A percentile compares a stretch with the other conserved stretches of the same genome.
Evolutionary conservation across 441 rosid species (phyloP).

Genomic region (Arabidopsis hybrid): DNA sequence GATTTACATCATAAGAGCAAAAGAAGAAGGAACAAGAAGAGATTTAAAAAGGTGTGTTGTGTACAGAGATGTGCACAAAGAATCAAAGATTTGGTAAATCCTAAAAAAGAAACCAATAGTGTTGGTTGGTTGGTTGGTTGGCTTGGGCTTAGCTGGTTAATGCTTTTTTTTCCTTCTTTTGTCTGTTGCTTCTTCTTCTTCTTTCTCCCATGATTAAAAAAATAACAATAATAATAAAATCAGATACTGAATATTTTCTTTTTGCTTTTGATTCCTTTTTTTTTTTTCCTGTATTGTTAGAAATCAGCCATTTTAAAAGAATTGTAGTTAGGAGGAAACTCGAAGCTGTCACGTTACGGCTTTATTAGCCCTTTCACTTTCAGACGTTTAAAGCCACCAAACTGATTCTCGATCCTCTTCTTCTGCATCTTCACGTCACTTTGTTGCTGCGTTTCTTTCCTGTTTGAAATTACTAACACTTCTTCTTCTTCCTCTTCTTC

Average conservation of each 20-base stretch:
- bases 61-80: conserved; percentile 40
- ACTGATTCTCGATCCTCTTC: conserved; percentile 51
- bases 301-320: conserved; percentile 34
- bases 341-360: conserved; percentile 47
- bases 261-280: conserved; percentile 11
- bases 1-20: conserved; percentile 34
- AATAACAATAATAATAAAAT: conserved; percentile 14
- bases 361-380: conserved; percentile 76
- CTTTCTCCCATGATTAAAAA: conserved; percentile 31
- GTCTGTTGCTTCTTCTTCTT: conserved; percentile 30
- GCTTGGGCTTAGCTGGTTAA: conserved; percentile 23
- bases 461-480: conserved; percentile 40
- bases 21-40: conserved; percentile 28
- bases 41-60: conserved; percentile 18
- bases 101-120: conserved; percentile 40
- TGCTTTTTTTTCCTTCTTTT: conserved; percentile 28
- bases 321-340: conserved; percentile 38
- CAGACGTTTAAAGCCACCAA: conserved; percentile 77
- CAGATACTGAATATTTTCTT: conserved; percentile 19
- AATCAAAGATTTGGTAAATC: conserved; percentile 48
- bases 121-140: conserved; percentile 34
- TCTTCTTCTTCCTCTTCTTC: conserved; percentile 46
- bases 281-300: conserved; percentile 41
- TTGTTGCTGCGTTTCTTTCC: conserved; percentile 46
- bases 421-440: conserved; percentile 63